Base-by-base conservation (phyloP, 1,139 yeast genomes). In the Kodamaea sp. region DNA sequence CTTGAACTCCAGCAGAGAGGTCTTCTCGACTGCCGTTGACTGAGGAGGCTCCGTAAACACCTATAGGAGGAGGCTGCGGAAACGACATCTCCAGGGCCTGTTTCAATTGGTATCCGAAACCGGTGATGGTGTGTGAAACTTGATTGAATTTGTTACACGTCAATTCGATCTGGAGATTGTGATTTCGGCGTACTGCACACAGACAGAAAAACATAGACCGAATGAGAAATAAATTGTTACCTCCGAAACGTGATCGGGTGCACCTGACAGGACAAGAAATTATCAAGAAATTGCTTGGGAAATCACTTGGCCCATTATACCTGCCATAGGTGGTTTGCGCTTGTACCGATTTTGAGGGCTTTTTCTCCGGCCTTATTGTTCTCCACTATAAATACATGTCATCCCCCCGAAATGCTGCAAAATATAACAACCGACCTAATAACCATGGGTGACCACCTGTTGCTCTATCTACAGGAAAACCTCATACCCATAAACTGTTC, bases 401-500 rank as follows among this genome's bases (percentile, higher is more conserved):
- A 14, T 7, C 12, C 20, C 25, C 31, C 19, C 25, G 8, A 18
- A 7, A 18, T 7, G 9, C 6, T 7, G 6, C 8, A 6, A 18
- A 18, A 18, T 9, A 18, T 18, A 9, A 18, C 8, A 7, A 18
- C 21, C 9, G 21, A 18, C 9, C 21, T 18, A 26, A 15, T 35
- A 32, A 35, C 42, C 32, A 49, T 51, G 54, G 55, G 52, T 38
- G 50, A 51, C 39, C 50, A 46, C 33, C 42, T 48, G 30, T 49
- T 48, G 26, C 48, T 45, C 19, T 51, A 47, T 22, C 51, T 51
- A 27, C 54, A 49, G 46, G 44, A 50, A 26, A 47, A 49, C 32
- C 48, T 53, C 18, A 41, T 54, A 1, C 46, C 50, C 24, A 51
- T 55, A 27, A 63, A 61, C 55, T 70, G 75, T 47, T 61, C 69